Base-by-base conservation (phyloP, 495 filamentous ascomycete species). In the Penicillium riverlandense region DNA sequence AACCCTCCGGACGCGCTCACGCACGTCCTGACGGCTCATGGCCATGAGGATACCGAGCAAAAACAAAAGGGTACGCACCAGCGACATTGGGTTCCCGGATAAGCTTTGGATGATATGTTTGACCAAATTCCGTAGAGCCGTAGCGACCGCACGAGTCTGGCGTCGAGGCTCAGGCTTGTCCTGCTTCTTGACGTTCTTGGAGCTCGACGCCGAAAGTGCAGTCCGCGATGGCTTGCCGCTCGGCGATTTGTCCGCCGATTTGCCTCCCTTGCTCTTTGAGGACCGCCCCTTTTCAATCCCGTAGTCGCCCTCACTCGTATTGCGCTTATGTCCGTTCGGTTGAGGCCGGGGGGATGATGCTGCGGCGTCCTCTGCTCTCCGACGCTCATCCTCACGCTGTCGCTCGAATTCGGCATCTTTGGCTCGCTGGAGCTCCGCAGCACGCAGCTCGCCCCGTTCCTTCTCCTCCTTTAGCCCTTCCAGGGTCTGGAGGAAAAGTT, bases 21-120 rank as follows among this genome's bases (percentile, higher is more conserved):
- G 77, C 8, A 96, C 68, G 52, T 83, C 80, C 53, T 77, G 77
- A 50, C 84, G 74, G 59, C 85, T 83, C 42, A 95, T 72, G 49
- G 91, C 78, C 54, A 88, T 65, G 35, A 95, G 45, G 40, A 98
- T 73, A 36, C 85, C 85, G n/a, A 91, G 68, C 14, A 96, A 50
- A 57, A 97, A 95, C 8, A 90, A 75, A 35, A 97, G 46, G 30
- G 84, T 82, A 40, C 88, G 78, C 44, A 90, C 66, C 53, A 95
- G 62, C 14, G 83, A 64, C 63, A 88, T 69, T 0, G 91, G 88
- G 52, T 88, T 91, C 2, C 75, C 78, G 13, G 75, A 78, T 38
- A 91, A 70, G 11, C 77, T 78, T 30, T 71, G 63, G 1, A 77
- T 73, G 38, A 88, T 72, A 40, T 80, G 73, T 37, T 79, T 72